Percentiles rank a stretch among this genome's conserved stretches.
Conservation (phyloP, 75 land plant species). For the Ceratopteris richardii region DNA sequence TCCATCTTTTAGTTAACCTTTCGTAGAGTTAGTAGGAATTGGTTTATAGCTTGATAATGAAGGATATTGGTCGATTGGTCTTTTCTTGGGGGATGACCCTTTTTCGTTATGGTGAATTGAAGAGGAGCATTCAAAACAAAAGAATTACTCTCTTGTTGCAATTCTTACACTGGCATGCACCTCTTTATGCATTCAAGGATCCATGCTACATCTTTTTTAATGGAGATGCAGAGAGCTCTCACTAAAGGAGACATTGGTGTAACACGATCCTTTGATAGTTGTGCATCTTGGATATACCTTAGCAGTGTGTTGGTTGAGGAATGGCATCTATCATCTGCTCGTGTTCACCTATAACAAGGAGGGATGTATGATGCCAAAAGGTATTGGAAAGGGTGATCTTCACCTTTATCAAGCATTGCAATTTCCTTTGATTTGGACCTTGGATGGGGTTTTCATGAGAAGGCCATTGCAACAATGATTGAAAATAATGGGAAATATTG, state of each 20-base stretch:
- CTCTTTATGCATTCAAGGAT: conserved; percentile 63
- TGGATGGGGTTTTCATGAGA: conserved; percentile 54
- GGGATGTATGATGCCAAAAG: conserved; percentile 95
- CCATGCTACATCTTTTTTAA: conserved; percentile 62
- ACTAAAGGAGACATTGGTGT: conserved; percentile 97
- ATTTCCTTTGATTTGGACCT: conserved; percentile 73
- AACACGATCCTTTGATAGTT: conserved; percentile 63
- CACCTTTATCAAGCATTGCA: conserved; percentile 64
- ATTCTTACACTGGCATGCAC: conserved; percentile 86
- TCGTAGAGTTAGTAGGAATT: background rate
- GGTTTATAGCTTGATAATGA: conserved; percentile 68
- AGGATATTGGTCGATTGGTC: conserved; percentile 85
- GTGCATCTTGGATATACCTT: conserved; percentile 69
- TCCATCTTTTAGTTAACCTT: conserved; percentile 18
- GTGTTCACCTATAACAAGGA: conserved; percentile 57
- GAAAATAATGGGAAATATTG: conserved; percentile 50
- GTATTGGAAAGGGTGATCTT: conserved; percentile 65
- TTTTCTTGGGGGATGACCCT: conserved; percentile 64
- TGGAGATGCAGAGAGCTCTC: conserved; percentile 77
- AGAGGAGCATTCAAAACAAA: conserved; percentile 42
- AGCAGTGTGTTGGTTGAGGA: conserved; percentile 83
- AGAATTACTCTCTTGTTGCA: conserved; percentile 77
- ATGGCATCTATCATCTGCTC: conserved; percentile 90
- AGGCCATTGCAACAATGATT: conserved; percentile 57
- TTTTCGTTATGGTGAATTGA: conserved; percentile 67